Conservation (phyloP, 495 filamentous ascomycete genomes). For the Chaetomium fimeti region DNA sequence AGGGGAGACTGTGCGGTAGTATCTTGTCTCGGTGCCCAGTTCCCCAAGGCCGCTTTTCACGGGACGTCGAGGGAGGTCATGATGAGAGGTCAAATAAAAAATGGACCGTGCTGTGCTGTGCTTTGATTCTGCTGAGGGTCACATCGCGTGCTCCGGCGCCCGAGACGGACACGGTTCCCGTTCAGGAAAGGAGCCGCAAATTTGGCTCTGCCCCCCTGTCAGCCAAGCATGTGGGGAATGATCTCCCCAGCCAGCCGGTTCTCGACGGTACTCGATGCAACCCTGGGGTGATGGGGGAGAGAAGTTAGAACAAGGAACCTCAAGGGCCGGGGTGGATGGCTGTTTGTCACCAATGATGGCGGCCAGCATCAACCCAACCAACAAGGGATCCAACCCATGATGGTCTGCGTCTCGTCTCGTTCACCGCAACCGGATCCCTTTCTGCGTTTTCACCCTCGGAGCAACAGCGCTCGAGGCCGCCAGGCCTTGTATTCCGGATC, state of each 20-base stretch:
- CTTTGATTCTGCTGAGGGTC: background rate
- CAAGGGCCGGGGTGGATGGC: no score
- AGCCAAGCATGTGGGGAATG: background rate
- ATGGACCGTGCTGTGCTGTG: background rate
- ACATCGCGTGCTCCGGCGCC: background rate
- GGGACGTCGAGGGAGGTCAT: background rate
- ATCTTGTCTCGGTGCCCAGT: background rate
- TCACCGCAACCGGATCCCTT: no score
- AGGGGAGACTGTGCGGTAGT: background rate
- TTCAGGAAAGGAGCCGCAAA: background rate
- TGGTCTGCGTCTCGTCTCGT: no score
- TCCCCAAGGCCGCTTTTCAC: background rate
- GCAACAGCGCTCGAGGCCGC: no score
- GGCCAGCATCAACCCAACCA: no score
- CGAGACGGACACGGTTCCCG: constrained; percentile 1
- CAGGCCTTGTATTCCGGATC: no score
- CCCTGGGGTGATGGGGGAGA: no score
- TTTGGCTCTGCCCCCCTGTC: background rate
- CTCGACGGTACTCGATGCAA: background rate
- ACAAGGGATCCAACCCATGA: no score
- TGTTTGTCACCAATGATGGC: no score
- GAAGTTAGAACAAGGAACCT: no score
- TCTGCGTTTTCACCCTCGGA: no score
- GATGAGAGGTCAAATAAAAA: background rate
- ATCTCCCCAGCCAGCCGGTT: background rate